These are phyloP conservation scores for Usnea hakonensis DNA, from an alignment of 495 filamentous ascomycete genomes.

Conservation along the genomic window DNA sequence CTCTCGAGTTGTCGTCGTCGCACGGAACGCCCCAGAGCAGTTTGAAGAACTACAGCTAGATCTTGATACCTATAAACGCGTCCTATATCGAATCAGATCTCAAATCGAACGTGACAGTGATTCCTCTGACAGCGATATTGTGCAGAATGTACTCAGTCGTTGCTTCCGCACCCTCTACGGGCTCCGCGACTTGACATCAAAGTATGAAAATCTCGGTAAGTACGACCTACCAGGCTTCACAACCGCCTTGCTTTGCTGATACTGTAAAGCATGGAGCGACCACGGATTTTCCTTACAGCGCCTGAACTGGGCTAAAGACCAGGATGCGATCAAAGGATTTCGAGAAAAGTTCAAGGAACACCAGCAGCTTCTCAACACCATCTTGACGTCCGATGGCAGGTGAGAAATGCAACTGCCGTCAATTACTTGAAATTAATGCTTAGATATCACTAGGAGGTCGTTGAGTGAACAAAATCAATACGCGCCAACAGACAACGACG, in stretches of 20 bases:
- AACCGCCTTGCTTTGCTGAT: neutral
- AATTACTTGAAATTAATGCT: neutral
- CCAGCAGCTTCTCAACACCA: conserved; percentile 9
- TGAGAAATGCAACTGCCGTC: neutral
- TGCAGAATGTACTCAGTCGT: neutral
- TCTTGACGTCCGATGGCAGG: conserved; percentile 17
- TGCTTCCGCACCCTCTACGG: conserved; percentile 10
- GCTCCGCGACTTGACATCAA: conserved; percentile 7
- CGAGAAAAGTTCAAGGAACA: conserved; percentile 8
- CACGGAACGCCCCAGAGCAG: conserved; percentile 13
- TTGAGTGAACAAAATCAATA: neutral
- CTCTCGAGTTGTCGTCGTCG: conserved; percentile 13
- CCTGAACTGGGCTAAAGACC: conserved; percentile 12
- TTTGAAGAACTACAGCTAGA: conserved; percentile 10
- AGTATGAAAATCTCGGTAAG: conserved; percentile 19
- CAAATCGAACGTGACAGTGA: neutral
- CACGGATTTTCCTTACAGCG: conserved; percentile 11
- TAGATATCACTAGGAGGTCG: neutral
- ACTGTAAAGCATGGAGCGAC: conserved; percentile 14
- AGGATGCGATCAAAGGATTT: conserved; percentile 12
- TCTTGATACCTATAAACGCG: conserved; percentile 6
- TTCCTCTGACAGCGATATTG: neutral
- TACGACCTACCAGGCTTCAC: neutral
- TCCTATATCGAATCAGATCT: conserved; percentile 6
- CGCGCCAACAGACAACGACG: neutral